Evolutionary conservation across 306 rosid species (phyloP), one percentile per base, ranked within the genome.

Genomic region (Trifolium repens): DNA sequence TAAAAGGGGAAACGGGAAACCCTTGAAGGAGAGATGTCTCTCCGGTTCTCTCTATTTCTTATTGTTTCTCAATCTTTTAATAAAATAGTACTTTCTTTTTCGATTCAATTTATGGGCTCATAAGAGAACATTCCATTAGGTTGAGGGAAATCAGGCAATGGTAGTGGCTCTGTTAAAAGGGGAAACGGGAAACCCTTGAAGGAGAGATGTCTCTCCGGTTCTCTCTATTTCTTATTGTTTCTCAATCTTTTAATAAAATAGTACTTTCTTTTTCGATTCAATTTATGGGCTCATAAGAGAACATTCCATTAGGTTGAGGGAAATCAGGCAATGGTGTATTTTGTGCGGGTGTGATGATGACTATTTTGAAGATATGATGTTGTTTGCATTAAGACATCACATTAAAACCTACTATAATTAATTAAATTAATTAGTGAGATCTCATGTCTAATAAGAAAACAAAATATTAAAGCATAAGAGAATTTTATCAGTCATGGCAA

Each of bases 381-480:
- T 75, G 57, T 34, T 39, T 70, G 24, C 77, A 71, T 7, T 43
- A 63, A n/a, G 50, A 59, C 35, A 46, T 26, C 44, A 67, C 37
- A 78, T 42, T 13, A 71, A 44, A 62, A 66, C 69, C 71, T 60
- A 34, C 11, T 61, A 70, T 50, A 26, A 52, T 37, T 15, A 11
- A 42, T 14, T 50, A 50, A 30, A 27, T 27, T 7, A 6, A 37
- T 22, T 63, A 7, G 32, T 14, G 24, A 71, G 37, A 59, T 50
- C 7, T 10, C 17, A 15, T 34, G 26, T 26, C 50, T 15, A 40
- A 32, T 30, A 30, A 52, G 19, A 67, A 27, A 52, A 59, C 34
- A 73, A 40, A 54, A 59, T 35, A 37, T 8, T 16, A 61, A 32
- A 15, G 53, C 34, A 15, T 4, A 50, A 49, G 43, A 71, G 8